These are phyloP conservation scores for Clavispora fructus DNA, from an alignment of 805 yeast genomes.

Conservation along the genomic window DNA sequence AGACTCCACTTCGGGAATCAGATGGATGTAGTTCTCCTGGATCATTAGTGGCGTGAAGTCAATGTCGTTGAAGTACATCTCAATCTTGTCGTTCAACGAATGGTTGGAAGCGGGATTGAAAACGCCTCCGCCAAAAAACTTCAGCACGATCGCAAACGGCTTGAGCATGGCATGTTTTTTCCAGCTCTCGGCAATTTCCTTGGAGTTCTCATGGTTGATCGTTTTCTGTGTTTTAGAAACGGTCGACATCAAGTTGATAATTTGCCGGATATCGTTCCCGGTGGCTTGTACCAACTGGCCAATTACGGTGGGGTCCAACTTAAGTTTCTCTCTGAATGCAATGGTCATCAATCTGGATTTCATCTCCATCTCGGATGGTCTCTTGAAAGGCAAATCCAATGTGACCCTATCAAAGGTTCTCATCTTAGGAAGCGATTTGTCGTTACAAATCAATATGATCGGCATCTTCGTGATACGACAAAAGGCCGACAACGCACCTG, in stretches of 20 bases:
- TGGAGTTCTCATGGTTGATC: conserved; percentile 61
- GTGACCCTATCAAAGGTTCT: conserved; percentile 86
- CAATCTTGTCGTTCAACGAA: conserved; percentile 74
- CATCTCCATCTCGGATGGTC: conserved; percentile 82
- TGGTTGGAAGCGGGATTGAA: conserved; percentile 50
- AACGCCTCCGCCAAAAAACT: conserved; percentile 53
- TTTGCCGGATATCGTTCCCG: conserved; percentile 88
- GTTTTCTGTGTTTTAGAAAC: conserved; percentile 67
- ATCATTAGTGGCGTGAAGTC: conserved; percentile 94
- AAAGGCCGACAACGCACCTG: conserved; percentile 84
- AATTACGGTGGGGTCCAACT: conserved; percentile 72
- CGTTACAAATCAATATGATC: conserved; percentile 89
- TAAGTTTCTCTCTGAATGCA: conserved; percentile 77
- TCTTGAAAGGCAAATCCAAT: conserved; percentile 74
- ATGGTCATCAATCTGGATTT: conserved; percentile 84
- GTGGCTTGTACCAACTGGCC: conserved; percentile 84
- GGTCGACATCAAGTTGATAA: conserved; percentile 82
- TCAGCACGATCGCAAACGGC: conserved; percentile 84
- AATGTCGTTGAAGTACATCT: conserved; percentile 87
- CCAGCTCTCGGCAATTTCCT: conserved; percentile 65
- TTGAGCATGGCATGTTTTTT: conserved; percentile 85
- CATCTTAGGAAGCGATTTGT: conserved; percentile 89
- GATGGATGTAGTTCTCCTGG: conserved; percentile 81
- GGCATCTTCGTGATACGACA: conserved; percentile 86
- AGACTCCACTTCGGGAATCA: conserved; percentile 49